Conservation (phyloP, 768 basidiomycete species). For the Xerocomus potaroensis region DNA sequence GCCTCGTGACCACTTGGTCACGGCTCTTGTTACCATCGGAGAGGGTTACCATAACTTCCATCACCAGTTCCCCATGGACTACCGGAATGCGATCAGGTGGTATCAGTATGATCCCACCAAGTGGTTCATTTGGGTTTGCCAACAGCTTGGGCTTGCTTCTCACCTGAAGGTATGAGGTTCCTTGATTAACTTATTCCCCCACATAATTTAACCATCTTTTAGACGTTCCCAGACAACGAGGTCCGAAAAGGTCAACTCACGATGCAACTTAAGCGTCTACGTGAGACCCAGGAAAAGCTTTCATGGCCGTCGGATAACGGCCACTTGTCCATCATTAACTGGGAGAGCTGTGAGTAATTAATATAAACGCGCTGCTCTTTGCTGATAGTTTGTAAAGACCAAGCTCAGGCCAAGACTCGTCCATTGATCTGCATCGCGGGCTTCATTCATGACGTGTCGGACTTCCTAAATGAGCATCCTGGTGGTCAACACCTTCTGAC, state of each 20-base stretch:
- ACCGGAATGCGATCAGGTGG: slow-evolving; percentile 91
- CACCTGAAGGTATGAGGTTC: slow-evolving; percentile 46
- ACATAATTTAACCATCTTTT: not conserved
- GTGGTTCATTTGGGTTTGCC: slow-evolving; percentile 68
- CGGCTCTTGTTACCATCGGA: slow-evolving; percentile 86
- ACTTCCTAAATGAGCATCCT: slow-evolving; percentile 88
- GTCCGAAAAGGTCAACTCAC: slow-evolving; percentile 87
- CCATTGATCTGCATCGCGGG: slow-evolving; percentile 85
- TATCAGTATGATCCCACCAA: slow-evolving; percentile 92
- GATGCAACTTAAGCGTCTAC: slow-evolving; percentile 88
- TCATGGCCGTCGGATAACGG: slow-evolving; percentile 74
- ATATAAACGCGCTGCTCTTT: not conserved
- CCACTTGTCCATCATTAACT: slow-evolving; percentile 76
- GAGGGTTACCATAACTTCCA: slow-evolving; percentile 99
- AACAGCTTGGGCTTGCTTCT: slow-evolving; percentile 45
- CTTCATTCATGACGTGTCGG: slow-evolving; percentile 86
- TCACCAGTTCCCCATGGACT: slow-evolving; percentile 96
- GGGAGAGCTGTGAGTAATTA: slow-evolving; percentile 71
- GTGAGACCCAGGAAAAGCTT: slow-evolving; percentile 70
- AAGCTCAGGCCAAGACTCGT: slow-evolving; percentile 72
- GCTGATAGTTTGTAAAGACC: slow-evolving; percentile 44
- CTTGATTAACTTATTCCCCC: not conserved
- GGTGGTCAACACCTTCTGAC: slow-evolving; percentile 82
- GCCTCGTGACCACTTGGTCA: slow-evolving; percentile 84
- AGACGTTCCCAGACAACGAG: slow-evolving; percentile 65